Conservation (phyloP, 768 basidiomycete genomes). For the Psilocybe subaeruginosa region DNA sequence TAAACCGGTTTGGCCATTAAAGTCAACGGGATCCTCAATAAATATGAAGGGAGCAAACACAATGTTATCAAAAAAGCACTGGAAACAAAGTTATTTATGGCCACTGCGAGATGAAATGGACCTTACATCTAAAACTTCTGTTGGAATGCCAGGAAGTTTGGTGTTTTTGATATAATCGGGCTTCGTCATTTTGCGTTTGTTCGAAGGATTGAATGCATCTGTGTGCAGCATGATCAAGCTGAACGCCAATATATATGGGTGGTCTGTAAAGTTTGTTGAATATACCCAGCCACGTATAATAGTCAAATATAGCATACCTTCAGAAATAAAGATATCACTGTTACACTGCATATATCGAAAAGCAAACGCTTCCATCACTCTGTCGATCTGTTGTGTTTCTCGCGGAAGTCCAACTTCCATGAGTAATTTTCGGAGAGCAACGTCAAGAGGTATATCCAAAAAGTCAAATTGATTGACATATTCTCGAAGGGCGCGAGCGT, state of each 20-base stretch:
- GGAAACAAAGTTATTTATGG: constrained; percentile 7
- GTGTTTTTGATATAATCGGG: constrained; percentile 94
- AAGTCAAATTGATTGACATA: constrained; percentile 86
- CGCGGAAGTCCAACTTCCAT: constrained; percentile 91
- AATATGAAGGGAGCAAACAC: constrained; percentile 96
- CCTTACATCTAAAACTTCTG: constrained; percentile 85
- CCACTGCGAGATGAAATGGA: background rate
- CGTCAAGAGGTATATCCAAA: constrained; percentile 79
- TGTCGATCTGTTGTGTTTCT: constrained; percentile 98
- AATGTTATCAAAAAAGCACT: constrained; percentile 98
- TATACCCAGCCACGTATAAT: background rate
- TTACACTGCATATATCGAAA: constrained; percentile 84
- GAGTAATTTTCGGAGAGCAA: constrained; percentile 85
- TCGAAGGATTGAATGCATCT: constrained; percentile 96
- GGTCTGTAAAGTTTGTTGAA: constrained; percentile 50
- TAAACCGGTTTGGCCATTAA: constrained; percentile 57
- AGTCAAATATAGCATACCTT: constrained; percentile 51
- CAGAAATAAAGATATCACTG: constrained; percentile 72
- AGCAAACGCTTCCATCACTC: constrained; percentile 96
- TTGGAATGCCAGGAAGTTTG: constrained; percentile 77
- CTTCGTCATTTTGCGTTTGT: constrained; percentile 97
- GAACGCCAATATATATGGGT: constrained; percentile 95
- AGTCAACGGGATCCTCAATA: constrained; percentile 86
- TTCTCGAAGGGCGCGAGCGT: constrained; percentile 64
- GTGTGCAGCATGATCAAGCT: constrained; percentile 99